These are phyloP conservation scores for Teratosphaeriaceae sp. DNA, from an alignment of 2,329 filamentous ascomycete genomes.

Conservation along the genomic window DNA sequence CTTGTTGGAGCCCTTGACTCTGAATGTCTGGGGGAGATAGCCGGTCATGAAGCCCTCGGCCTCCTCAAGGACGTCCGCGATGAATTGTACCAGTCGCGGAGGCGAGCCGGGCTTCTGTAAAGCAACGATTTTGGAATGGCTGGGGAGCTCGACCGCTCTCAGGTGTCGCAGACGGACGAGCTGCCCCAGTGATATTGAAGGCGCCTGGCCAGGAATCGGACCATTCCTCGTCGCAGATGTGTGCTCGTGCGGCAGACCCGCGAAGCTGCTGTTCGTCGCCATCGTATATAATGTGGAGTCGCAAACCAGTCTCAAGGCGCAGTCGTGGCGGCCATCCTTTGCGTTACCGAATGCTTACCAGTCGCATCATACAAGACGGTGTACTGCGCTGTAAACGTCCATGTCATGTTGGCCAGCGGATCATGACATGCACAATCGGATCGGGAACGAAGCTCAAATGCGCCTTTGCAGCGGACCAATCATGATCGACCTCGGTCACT, in stretches of 20 bases:
- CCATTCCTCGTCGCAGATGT: not conserved
- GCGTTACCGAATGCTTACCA: too few relatives aligned
- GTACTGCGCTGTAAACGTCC: too few relatives aligned
- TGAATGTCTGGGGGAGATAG: conserved; percentile 50
- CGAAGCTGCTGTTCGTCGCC: not conserved
- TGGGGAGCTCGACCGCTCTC: conserved; percentile 25
- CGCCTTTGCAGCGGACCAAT: too few relatives aligned
- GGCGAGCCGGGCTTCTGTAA: conserved; percentile 28
- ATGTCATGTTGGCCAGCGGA: too few relatives aligned
- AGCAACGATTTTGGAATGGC: conserved; percentile 26
- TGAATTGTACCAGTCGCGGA: conserved; percentile 45
- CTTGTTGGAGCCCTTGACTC: conserved; percentile 42
- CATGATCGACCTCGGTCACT: too few relatives aligned
- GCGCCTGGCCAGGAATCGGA: not conserved
- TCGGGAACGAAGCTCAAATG: too few relatives aligned
- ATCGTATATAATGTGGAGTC: not conserved
- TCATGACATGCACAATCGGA: too few relatives aligned
- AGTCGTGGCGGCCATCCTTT: too few relatives aligned
- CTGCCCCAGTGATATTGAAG: not conserved
- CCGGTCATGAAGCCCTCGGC: conserved; percentile 53
- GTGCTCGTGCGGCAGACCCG: not conserved
- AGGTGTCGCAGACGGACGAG: conserved; percentile 29
- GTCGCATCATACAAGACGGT: too few relatives aligned
- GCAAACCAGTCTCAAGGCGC: too few relatives aligned
- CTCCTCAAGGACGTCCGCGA: conserved; percentile 51